Conservation (phyloP, 495 filamentous ascomycete genomes). For the Cenococcum geophilum region DNA sequence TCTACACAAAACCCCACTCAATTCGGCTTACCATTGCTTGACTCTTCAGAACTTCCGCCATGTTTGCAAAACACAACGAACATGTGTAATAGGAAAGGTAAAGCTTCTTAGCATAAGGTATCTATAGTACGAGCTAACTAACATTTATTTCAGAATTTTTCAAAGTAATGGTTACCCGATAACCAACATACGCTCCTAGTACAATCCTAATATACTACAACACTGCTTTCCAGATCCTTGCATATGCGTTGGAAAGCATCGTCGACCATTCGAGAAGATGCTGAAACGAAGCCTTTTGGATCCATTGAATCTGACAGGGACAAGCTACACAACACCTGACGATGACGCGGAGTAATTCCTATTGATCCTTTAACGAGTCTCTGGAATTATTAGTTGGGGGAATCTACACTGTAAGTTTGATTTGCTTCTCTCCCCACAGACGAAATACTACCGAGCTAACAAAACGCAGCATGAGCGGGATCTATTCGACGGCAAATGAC, state of each 20-base stretch:
- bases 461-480: constrained; percentile 43
- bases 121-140: background rate
- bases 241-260: constrained; percentile 12
- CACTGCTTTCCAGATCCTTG: constrained; percentile 7
- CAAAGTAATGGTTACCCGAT: background rate
- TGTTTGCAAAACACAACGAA: no score
- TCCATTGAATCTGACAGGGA: constrained; percentile 41
- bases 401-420: no score
- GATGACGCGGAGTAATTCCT: constrained; percentile 37
- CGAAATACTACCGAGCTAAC: background rate
- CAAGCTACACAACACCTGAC: constrained; percentile 37
- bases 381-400: no score
- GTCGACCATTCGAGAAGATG: constrained; percentile 7
- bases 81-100: background rate
- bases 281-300: constrained; percentile 31
- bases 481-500: constrained; percentile 51
- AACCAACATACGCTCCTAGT: constrained; percentile 4
- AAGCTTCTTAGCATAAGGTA: background rate
- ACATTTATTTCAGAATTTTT: background rate
- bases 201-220: constrained; percentile 12
- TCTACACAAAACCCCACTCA: background rate
- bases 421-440: no score
- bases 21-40: background rate
- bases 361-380: constrained; percentile 38
- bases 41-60: background rate